Evolutionary conservation across 495 filamentous ascomycete genomes (phyloP).

Genomic region (Emericellopsis terricola): DNA sequence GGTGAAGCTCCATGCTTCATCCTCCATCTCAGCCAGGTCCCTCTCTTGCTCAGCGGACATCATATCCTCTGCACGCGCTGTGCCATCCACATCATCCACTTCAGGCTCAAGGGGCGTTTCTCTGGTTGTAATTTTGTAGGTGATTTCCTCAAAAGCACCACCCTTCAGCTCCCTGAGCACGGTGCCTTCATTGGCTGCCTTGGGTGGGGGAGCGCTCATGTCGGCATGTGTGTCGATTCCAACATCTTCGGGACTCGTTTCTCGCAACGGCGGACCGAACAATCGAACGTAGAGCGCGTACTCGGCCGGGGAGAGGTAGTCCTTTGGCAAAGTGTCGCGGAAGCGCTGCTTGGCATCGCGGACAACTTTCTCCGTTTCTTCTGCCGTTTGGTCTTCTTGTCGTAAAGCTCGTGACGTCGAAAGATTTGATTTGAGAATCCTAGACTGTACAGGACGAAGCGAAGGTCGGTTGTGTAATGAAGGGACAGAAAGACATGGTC

Average conservation of each 20-base stretch:
- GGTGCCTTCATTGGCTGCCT: slow-evolving; percentile 7
- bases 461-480: too few species aligned
- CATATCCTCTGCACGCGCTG: too few species aligned
- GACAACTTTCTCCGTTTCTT: slow-evolving; percentile 43
- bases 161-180: slow-evolving; percentile 38
- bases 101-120: too few species aligned
- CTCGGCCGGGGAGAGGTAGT: slow-evolving; percentile 49
- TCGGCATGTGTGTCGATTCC: slow-evolving; percentile 21
- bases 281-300: slow-evolving; percentile 59
- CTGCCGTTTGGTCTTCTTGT: slow-evolving; percentile 9
- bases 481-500: too few species aligned
- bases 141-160: slow-evolving; percentile 43
- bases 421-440: slow-evolving; percentile 3
- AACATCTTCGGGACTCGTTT: slow-evolving; percentile 37
- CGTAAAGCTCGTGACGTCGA: slow-evolving; percentile 17
- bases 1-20: too few species aligned
- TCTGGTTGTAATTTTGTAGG: slow-evolving; percentile 14
- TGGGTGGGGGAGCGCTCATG: slow-evolving; percentile 7
- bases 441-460: slow-evolving; percentile 18
- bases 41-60: too few species aligned
- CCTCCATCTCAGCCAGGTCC: too few species aligned
- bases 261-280: slow-evolving; percentile 51
- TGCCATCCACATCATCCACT: too few species aligned
- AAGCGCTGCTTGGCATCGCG: slow-evolving; percentile 52
- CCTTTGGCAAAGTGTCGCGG: slow-evolving; percentile 62